phyloP scores from a whole-genome alignment of 345 rosid species.

The Pugionium cornutum region DNA sequence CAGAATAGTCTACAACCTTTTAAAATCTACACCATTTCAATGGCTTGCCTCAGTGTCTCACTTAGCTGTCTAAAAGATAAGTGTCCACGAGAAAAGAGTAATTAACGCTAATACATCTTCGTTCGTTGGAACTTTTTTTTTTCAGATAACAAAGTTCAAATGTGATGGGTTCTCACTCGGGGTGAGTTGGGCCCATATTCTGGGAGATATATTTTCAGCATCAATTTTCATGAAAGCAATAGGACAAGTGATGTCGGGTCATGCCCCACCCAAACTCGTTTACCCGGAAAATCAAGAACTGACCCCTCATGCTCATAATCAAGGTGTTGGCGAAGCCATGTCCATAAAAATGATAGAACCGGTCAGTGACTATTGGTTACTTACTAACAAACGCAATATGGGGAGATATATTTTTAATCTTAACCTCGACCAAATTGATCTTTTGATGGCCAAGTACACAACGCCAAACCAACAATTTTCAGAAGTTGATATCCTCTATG shows the following conservation, averaged over 20 bases:
- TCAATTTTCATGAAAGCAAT: slow-evolving; percentile 53
- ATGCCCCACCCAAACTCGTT: slow-evolving; percentile 35
- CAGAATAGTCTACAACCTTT: no score
- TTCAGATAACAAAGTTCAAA: slow-evolving; percentile 70
- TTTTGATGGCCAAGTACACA: slow-evolving; percentile 22
- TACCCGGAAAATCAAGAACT: neutral
- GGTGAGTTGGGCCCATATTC: slow-evolving; percentile 78
- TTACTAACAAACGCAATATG: slow-evolving; percentile 39
- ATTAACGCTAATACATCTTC: neutral
- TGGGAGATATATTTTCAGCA: slow-evolving; percentile 67
- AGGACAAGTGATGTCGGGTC: slow-evolving; percentile 44
- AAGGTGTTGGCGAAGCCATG: slow-evolving; percentile 5
- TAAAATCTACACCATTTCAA: neutral
- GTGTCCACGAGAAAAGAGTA: neutral
- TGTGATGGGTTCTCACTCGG: slow-evolving; percentile 70
- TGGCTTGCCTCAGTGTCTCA: neutral
- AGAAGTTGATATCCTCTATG: slow-evolving; percentile 47
- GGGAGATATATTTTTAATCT: slow-evolving; percentile 40
- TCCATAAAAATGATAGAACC: slow-evolving; percentile 51
- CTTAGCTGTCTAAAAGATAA: neutral
- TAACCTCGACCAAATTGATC: slow-evolving; percentile 40
- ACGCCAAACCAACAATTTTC: slow-evolving; percentile 13
- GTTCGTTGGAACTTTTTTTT: neutral
- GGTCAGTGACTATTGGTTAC: slow-evolving; percentile 57
- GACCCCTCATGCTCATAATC: neutral